phyloP scores from a whole-genome alignment of 768 basidiomycete species.

The Termitomyces sp. region DNA sequence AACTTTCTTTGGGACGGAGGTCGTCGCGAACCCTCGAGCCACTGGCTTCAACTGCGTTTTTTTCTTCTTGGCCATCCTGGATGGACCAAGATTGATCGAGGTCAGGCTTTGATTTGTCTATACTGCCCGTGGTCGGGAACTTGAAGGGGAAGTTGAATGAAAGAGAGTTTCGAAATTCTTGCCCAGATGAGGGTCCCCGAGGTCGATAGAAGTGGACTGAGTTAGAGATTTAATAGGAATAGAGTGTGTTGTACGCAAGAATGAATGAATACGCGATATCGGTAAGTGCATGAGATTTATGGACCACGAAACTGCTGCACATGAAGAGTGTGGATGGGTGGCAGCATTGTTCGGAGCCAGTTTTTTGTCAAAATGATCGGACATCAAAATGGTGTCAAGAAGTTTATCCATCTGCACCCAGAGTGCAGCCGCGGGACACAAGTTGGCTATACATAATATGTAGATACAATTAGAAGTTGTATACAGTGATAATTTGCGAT shows the following conservation, averaged over 20 bases:
- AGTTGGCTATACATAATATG: neutral
- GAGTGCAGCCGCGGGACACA: no score
- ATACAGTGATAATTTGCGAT: neutral
- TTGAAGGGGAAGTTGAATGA: neutral
- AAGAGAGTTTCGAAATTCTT: neutral
- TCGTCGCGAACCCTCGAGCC: slow-evolving; percentile 75
- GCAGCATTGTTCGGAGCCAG: slow-evolving; percentile 6
- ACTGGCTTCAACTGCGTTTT: slow-evolving; percentile 77
- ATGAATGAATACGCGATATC: slow-evolving; percentile 5
- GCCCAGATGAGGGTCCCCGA: neutral
- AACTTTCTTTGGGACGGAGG: slow-evolving; percentile 78
- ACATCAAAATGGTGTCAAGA: slow-evolving; percentile 4
- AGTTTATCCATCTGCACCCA: no score
- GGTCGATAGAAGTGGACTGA: slow-evolving; percentile 1
- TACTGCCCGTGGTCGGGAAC: neutral
- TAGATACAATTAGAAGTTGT: neutral
- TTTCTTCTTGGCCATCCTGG: slow-evolving; percentile 77
- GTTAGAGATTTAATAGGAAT: slow-evolving; percentile 10
- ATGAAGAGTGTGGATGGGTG: slow-evolving; percentile 10
- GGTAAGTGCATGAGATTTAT: slow-evolving; percentile 16
- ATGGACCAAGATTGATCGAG: slow-evolving; percentile 16
- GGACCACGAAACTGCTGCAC: slow-evolving; percentile 15
- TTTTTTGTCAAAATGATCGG: slow-evolving; percentile 12
- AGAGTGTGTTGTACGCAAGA: slow-evolving; percentile 8
- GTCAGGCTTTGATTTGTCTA: slow-evolving; percentile 2